Base-by-base conservation (phyloP, 345 rosid genomes). In the Excoecaria cochinchinensis region DNA sequence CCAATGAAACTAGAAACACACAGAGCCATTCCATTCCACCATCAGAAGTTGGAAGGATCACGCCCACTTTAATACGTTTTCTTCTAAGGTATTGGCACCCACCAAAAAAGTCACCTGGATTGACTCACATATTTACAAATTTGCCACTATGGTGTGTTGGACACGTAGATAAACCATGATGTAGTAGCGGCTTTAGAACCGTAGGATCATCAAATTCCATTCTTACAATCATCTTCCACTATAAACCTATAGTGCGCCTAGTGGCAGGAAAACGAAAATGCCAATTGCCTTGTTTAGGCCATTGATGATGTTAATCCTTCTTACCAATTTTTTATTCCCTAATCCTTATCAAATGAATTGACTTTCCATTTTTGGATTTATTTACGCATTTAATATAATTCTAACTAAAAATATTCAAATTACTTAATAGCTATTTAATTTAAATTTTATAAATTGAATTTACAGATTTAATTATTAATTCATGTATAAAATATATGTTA, bases 81-180 rank as follows among this genome's bases (percentile, higher is more conserved):
- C 9, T 6, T 44, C 4, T 44, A 44, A 44, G 48, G 48, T 0
- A n/a, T 13, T 57, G 8, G 74, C 66, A 2, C 19, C 53, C 38
- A n/a, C 7, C 38, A 8, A 36, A 14, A 14, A 12, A 17, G 22
- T 17, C 64, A 24, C 19, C 22, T 31, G 47, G 16, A 24, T 42
- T 53, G 77, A 74, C 64, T 22, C 40, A 2, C 10, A 11, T 50
- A 31, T 19, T 62, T 9, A 11, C 40, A 65, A 10, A 10, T 3
- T 71, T 44, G 52, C 21, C 53, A 24, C 21, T 19, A 5, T n/a
- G n/a, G 10, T 19, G 15, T 60, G 69, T 31, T 73, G 36, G 62
- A 39, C 77, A 64, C 77, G 77, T 52, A 4, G 7, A 72, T 38
- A n/a, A 22, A 3, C 24, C 75, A 24, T 44, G n/a, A 48, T 24